phyloP scores from a whole-genome alignment of 192 early-diverging fungal genomes.

The Rhizoclosmatium sp. region DNA sequence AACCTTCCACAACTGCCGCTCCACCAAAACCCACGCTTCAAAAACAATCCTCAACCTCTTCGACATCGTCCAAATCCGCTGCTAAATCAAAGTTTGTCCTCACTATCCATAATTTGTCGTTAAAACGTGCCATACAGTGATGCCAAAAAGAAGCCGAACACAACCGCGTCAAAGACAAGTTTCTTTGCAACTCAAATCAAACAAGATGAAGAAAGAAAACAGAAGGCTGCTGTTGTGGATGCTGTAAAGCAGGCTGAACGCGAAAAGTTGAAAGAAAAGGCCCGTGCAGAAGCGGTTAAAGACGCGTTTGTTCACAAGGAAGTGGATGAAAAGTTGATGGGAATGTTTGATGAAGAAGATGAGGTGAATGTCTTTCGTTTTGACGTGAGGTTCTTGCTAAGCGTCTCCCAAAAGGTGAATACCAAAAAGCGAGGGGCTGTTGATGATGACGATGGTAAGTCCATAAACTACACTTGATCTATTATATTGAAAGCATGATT shows the following conservation, averaged over 20 bases:
- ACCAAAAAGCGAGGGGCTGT: constrained; percentile 1
- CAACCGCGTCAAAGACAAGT: neutral
- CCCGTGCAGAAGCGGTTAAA: constrained; percentile 10
- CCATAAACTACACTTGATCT: neutral
- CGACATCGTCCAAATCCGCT: neutral
- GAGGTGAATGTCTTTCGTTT: neutral
- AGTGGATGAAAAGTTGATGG: constrained; percentile 16
- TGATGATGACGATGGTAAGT: neutral
- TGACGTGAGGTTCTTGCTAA: neutral
- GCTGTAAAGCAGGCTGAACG: constrained; percentile 10
- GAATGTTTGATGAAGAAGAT: constrained; percentile 33
- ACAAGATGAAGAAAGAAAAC: constrained; percentile 15
- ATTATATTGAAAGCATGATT: neutral
- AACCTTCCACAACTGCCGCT: neutral
- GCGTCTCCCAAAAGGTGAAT: neutral
- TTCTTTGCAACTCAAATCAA: constrained; percentile 32
- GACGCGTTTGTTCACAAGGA: constrained; percentile 15
- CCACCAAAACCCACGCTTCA: constrained; percentile 1
- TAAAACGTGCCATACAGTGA: neutral
- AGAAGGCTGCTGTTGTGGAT: constrained; percentile 3
- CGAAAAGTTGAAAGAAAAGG: neutral
- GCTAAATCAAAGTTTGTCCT: neutral
- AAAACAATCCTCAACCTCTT: neutral
- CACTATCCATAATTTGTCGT: neutral
- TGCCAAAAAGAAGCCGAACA: constrained; percentile 1